These are phyloP conservation scores for Gloeostereum incarnatum DNA, from an alignment of 768 basidiomycete genomes.

Conservation along the genomic window DNA sequence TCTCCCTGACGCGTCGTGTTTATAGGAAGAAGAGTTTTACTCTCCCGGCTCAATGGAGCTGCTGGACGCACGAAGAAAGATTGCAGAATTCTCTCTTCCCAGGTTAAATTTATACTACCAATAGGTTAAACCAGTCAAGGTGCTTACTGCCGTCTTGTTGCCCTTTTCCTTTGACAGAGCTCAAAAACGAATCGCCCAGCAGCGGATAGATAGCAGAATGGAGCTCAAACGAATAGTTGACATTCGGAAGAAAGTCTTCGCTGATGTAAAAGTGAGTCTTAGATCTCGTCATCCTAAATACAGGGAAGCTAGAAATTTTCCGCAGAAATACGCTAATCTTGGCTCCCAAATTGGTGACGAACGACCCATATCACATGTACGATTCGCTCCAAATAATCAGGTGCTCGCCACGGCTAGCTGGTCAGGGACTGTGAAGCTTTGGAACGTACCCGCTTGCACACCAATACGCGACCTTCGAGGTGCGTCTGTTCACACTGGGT, in stretches of 20 bases:
- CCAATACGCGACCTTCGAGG: constrained; percentile 69
- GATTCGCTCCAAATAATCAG: constrained; percentile 88
- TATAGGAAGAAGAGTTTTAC: constrained; percentile 90
- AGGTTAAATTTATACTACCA: constrained; percentile 71
- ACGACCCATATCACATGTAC: constrained; percentile 85
- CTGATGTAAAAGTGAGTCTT: constrained; percentile 72
- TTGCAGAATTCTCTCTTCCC: constrained; percentile 92
- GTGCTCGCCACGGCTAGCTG: constrained; percentile 90
- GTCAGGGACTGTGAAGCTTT: constrained; percentile 91
- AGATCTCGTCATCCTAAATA: not conserved
- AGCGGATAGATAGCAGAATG: constrained; percentile 82
- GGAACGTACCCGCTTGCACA: constrained; percentile 91
- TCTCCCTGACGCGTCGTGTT: not conserved
- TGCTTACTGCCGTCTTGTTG: constrained; percentile 58
- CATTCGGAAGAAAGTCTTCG: constrained; percentile 83
- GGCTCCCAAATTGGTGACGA: constrained; percentile 99
- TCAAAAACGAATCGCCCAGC: constrained; percentile 87
- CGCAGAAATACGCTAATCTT: constrained; percentile 79
- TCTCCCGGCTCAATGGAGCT: constrained; percentile 85
- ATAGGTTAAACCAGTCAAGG: constrained; percentile 50
- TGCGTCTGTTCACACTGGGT: constrained; percentile 19
- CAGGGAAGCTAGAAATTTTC: not conserved
- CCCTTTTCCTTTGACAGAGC: constrained; percentile 61
- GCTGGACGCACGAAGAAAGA: constrained; percentile 70
- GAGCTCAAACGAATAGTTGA: constrained; percentile 88